phyloP scores from a whole-genome alignment of 495 filamentous ascomycete species.

The Aspergillus bridgeri region DNA sequence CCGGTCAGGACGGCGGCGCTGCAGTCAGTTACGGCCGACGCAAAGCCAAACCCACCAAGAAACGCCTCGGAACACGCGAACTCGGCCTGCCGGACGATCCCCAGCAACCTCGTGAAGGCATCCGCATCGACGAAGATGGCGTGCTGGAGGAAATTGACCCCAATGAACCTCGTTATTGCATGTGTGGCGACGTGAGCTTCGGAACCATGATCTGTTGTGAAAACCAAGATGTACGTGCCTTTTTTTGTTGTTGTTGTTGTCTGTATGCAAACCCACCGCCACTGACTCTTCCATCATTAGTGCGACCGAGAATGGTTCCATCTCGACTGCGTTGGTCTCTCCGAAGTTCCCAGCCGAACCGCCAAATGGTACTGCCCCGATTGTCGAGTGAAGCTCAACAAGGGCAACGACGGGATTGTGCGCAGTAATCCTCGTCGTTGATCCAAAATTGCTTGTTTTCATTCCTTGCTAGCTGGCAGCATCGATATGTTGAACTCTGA shows the following conservation, averaged over 20 bases:
- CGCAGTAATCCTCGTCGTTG: slow-evolving; percentile 33
- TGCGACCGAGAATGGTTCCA: slow-evolving; percentile 90
- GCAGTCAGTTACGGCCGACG: slow-evolving; percentile 75
- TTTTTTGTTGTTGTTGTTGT: slow-evolving; percentile 13
- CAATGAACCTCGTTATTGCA: slow-evolving; percentile 83
- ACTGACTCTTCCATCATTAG: slow-evolving; percentile 36
- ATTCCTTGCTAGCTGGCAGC: neutral
- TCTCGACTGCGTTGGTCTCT: slow-evolving; percentile 78
- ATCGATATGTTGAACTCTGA: neutral
- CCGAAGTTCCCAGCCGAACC: slow-evolving; percentile 68
- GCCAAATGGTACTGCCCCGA: slow-evolving; percentile 96
- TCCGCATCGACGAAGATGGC: slow-evolving; percentile 46
- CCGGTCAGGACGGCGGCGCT: slow-evolving; percentile 66
- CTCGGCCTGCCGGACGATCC: slow-evolving; percentile 14
- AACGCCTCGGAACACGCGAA: slow-evolving; percentile 42
- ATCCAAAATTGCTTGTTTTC: slow-evolving; percentile 4
- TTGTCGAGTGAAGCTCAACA: slow-evolving; percentile 66
- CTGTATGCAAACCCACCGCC: slow-evolving; percentile 7
- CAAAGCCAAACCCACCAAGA: slow-evolving; percentile 67
- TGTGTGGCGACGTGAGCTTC: slow-evolving; percentile 88
- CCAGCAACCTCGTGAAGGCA: slow-evolving; percentile 28
- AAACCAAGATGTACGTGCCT: slow-evolving; percentile 72
- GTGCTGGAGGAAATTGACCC: slow-evolving; percentile 75
- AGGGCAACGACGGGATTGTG: slow-evolving; percentile 42
- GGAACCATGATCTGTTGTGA: slow-evolving; percentile 96